phyloP scores from a whole-genome alignment of 1,284 basidiomycete genomes.

The Rhodotorula sp. region DNA sequence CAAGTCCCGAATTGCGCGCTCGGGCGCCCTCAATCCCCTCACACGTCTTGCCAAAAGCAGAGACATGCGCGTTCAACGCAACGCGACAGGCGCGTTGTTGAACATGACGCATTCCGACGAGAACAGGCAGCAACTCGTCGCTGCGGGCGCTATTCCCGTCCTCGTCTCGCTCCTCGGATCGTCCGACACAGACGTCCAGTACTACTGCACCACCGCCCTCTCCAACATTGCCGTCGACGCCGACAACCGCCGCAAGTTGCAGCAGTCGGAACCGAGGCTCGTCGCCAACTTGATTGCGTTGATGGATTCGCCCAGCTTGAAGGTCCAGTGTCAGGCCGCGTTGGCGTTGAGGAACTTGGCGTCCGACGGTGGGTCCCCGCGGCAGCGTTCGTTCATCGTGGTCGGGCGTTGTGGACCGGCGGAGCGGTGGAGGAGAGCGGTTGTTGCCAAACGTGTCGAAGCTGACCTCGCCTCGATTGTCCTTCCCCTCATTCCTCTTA shows the following conservation, averaged over 20 bases:
- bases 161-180: conserved; percentile 92
- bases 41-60: conserved; percentile 95
- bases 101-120: conserved; percentile 99
- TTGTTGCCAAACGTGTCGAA: too few relatives aligned
- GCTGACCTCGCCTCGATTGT: neutral
- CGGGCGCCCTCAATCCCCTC: conserved; percentile 92
- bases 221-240: conserved; percentile 98
- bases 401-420: neutral
- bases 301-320: conserved; percentile 96
- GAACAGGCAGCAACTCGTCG: conserved; percentile 97
- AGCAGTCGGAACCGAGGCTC: conserved; percentile 89
- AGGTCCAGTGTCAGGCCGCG: conserved; percentile 98
- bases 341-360: conserved; percentile 94
- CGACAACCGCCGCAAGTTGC: conserved; percentile 90
- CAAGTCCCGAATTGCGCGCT: conserved; percentile 99
- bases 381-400: neutral
- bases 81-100: conserved; percentile 94
- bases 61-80: conserved; percentile 98
- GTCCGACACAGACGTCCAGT: conserved; percentile 98
- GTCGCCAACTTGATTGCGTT: conserved; percentile 91
- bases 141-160: conserved; percentile 96
- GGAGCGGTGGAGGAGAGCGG: too few relatives aligned
- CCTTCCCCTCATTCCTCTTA: neutral
- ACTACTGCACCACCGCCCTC: conserved; percentile 98
- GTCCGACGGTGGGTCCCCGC: conserved; percentile 71